Evolutionary conservation across 768 basidiomycete species (phyloP).

Genomic region (Psilocybe sp.): DNA sequence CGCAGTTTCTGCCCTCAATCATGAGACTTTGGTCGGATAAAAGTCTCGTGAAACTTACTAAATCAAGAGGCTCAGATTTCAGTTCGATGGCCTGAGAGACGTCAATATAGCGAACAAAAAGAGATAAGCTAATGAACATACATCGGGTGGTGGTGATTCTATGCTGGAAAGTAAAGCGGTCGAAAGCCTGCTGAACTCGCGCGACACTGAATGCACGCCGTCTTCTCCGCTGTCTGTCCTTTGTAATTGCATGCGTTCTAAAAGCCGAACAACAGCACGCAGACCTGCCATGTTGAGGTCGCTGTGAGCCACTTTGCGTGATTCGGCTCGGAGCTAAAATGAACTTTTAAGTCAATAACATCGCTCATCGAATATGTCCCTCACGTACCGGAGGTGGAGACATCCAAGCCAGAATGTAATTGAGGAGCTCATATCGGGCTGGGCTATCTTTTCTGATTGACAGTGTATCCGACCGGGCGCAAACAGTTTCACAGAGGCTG

Average conservation of each 20-base stretch:
- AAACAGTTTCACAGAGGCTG: slow-evolving; percentile 63
- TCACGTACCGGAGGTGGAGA: slow-evolving; percentile 47
- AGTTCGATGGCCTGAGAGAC: background rate
- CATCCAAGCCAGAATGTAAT: slow-evolving; percentile 81
- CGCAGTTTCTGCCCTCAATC: slow-evolving; percentile 33
- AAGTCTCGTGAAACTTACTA: slow-evolving; percentile 23
- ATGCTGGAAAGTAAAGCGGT: slow-evolving; percentile 61
- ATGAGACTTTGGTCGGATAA: background rate
- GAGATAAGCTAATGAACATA: slow-evolving; percentile 29
- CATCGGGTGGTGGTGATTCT: slow-evolving; percentile 48
- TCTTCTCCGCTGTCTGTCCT: slow-evolving; percentile 63
- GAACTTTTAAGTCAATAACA: background rate
- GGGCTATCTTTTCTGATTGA: slow-evolving; percentile 64
- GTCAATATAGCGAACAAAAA: background rate
- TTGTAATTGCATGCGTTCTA: slow-evolving; percentile 68
- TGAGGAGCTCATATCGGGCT: slow-evolving; percentile 69
- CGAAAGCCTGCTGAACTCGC: slow-evolving; percentile 80
- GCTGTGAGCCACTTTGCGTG: slow-evolving; percentile 35
- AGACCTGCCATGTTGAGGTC: slow-evolving; percentile 77
- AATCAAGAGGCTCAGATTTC: no score
- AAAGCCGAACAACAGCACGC: slow-evolving; percentile 68
- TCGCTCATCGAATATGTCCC: background rate
- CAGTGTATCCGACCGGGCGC: slow-evolving; percentile 58
- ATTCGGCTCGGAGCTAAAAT: slow-evolving; percentile 33
- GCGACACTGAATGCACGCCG: slow-evolving; percentile 63